phyloP scores from a whole-genome alignment of 163 green algal species.

The Scenedesmus sp. region DNA sequence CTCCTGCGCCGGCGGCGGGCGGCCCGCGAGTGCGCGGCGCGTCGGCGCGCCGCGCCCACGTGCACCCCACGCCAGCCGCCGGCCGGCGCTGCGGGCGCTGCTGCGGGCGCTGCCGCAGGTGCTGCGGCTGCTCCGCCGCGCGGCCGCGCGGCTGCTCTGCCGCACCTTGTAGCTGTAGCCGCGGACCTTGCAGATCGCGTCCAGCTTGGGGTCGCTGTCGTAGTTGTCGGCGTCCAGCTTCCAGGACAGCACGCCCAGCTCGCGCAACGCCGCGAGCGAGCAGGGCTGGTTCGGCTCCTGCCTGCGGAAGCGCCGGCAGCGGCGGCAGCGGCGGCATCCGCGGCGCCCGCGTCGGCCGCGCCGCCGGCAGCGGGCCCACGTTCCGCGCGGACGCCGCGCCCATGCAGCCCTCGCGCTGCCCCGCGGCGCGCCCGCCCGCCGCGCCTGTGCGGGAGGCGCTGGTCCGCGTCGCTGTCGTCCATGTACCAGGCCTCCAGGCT shows the following conservation, averaged over 20 bases:
- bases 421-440: too few relatives aligned
- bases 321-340: not conserved
- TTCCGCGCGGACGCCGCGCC: too few relatives aligned
- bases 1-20: conserved; percentile 67
- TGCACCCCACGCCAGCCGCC: too few relatives aligned
- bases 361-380: too few relatives aligned
- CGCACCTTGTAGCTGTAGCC: conserved; percentile 85
- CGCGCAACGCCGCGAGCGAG: conserved; percentile 61
- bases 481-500: conserved; percentile 95
- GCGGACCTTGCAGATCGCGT: conserved; percentile 82
- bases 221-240: conserved; percentile 79
- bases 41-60: too few relatives aligned
- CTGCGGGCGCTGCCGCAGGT: too few relatives aligned
- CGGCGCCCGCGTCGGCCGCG: too few relatives aligned
- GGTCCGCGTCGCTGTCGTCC: conserved; percentile 83
- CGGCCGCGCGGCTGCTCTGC: too few relatives aligned
- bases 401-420: too few relatives aligned
- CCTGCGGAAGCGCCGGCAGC: conserved; percentile 27
- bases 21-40: too few relatives aligned
- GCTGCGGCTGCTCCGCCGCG: too few relatives aligned
- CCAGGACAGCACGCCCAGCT: conserved; percentile 91
- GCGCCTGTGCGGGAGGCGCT: conserved; percentile 84
- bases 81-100: too few relatives aligned
- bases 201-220: conserved; percentile 78
- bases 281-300: conserved; percentile 56